A percentile compares a stretch with the other conserved stretches of the same genome.
Conservation (phyloP, 192 early-diverging fungal species). For the Linderina pennispora region DNA sequence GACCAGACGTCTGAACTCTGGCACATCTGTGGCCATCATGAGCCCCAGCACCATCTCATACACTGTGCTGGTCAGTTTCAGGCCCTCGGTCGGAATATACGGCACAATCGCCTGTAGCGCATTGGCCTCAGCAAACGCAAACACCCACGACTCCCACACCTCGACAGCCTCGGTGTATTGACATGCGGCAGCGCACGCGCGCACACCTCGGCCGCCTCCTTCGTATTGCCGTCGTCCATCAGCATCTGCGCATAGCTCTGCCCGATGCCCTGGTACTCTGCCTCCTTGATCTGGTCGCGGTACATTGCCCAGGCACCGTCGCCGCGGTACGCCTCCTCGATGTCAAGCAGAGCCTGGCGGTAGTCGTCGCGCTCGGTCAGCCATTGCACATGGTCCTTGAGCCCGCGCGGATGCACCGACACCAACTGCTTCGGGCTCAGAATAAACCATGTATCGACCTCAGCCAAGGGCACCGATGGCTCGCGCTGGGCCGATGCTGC, state of each 20-base stretch:
- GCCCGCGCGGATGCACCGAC: slow-evolving; percentile 77
- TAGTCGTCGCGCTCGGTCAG: slow-evolving; percentile 74
- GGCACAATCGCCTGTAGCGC: slow-evolving; percentile 69
- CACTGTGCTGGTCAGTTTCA: slow-evolving; percentile 67
- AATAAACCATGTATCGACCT: slow-evolving; percentile 84
- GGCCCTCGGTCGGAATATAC: slow-evolving; percentile 68
- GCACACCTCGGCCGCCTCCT: slow-evolving; percentile 68
- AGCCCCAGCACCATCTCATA: slow-evolving; percentile 84
- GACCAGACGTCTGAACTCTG: slow-evolving; percentile 54
- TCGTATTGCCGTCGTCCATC: slow-evolving; percentile 60
- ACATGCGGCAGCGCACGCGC: slow-evolving; percentile 62
- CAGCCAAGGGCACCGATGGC: background rate
- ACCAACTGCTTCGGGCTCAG: slow-evolving; percentile 93
- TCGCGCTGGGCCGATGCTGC: background rate
- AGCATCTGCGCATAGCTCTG: slow-evolving; percentile 72
- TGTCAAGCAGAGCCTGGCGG: slow-evolving; percentile 68
- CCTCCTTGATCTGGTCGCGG: slow-evolving; percentile 45
- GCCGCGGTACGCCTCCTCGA: slow-evolving; percentile 50
- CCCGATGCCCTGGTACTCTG: slow-evolving; percentile 69
- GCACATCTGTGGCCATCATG: slow-evolving; percentile 31
- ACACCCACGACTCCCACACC: slow-evolving; percentile 89
- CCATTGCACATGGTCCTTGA: slow-evolving; percentile 93
- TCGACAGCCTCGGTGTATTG: slow-evolving; percentile 4
- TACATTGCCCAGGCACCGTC: slow-evolving; percentile 48
- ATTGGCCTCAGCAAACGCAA: slow-evolving; percentile 73